Conservation (phyloP, 176 grass and related monocot species). For the Aegilops longissima region DNA sequence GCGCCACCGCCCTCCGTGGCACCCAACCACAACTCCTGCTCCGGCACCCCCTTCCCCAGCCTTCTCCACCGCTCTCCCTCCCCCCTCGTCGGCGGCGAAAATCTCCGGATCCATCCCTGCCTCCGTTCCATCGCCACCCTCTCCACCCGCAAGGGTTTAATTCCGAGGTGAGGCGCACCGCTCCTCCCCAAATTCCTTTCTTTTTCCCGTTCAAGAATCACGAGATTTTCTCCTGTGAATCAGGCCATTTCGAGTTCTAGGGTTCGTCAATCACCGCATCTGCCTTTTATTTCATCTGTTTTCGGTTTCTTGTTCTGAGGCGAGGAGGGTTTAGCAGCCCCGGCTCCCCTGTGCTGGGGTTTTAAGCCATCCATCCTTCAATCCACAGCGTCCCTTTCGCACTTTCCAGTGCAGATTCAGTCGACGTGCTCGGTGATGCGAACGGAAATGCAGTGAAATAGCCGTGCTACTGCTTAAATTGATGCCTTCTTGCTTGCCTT, state of each 20-base stretch:
- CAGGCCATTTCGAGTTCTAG: not conserved
- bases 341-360: not conserved
- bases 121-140: not conserved
- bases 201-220: not conserved
- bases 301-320: not conserved
- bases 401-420: not conserved
- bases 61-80: not conserved
- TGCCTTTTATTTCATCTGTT: not conserved
- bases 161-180: not conserved
- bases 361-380: not conserved
- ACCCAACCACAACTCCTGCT: not conserved
- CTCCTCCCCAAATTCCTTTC: not conserved
- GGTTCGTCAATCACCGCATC: not conserved
- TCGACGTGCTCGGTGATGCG: not conserved
- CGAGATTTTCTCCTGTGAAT: not conserved
- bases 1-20: not conserved
- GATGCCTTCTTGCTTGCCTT: not conserved
- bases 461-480: not conserved
- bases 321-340: not conserved
- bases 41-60: not conserved
- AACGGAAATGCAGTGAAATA: not conserved
- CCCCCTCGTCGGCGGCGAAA: not conserved
- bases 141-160: not conserved
- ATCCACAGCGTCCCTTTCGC: not conserved
- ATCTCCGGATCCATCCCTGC: too few species aligned